Percentiles rank a stretch among this genome's conserved stretches.
Conservation (phyloP, 2,329 filamentous ascomycete species). For the Trichoderma harzianum region DNA sequence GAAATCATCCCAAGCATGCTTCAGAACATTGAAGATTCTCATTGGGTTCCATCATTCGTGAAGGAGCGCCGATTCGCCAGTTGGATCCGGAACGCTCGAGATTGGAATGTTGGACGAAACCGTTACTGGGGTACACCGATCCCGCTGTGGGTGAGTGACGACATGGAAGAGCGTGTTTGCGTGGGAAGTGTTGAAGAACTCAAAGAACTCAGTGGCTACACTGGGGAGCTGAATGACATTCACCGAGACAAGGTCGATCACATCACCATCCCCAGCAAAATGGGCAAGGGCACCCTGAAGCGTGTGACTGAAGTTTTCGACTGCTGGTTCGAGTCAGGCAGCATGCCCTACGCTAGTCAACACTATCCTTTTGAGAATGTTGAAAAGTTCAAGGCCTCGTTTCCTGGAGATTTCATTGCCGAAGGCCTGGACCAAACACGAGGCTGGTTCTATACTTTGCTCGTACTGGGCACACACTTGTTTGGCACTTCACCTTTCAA, state of each 20-base stretch:
- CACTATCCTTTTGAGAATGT: slow-evolving; percentile 92
- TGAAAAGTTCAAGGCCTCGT: slow-evolving; percentile 73
- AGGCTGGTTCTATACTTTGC: slow-evolving; percentile 94
- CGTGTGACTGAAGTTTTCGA: slow-evolving; percentile 89
- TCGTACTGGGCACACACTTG: slow-evolving; percentile 82
- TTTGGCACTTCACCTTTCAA: slow-evolving; percentile 85
- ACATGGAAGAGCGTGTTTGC: slow-evolving; percentile 81
- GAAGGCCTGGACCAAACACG: slow-evolving; percentile 91
- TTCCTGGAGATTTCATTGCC: slow-evolving; percentile 91
- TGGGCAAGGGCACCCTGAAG: slow-evolving; percentile 77
- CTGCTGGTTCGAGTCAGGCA: slow-evolving; percentile 95
- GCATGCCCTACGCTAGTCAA: slow-evolving; percentile 88
- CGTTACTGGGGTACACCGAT: slow-evolving; percentile 95
- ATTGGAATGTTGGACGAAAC: slow-evolving; percentile 94
- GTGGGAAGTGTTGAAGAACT: slow-evolving; percentile 82
- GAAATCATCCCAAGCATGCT: slow-evolving; percentile 83
- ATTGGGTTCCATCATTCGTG: slow-evolving; percentile 88
- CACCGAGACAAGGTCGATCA: slow-evolving; percentile 91
- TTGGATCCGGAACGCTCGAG: slow-evolving; percentile 87
- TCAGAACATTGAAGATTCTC: slow-evolving; percentile 81
- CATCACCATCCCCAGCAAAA: slow-evolving; percentile 88
- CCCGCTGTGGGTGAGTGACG: slow-evolving; percentile 87
- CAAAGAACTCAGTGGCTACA: slow-evolving; percentile 79
- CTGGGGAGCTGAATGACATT: slow-evolving; percentile 78
- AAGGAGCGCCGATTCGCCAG: slow-evolving; percentile 88